These are phyloP conservation scores for Colletotrichum falcatum DNA, from an alignment of 2,329 filamentous ascomycete species.

Conservation along the genomic window DNA sequence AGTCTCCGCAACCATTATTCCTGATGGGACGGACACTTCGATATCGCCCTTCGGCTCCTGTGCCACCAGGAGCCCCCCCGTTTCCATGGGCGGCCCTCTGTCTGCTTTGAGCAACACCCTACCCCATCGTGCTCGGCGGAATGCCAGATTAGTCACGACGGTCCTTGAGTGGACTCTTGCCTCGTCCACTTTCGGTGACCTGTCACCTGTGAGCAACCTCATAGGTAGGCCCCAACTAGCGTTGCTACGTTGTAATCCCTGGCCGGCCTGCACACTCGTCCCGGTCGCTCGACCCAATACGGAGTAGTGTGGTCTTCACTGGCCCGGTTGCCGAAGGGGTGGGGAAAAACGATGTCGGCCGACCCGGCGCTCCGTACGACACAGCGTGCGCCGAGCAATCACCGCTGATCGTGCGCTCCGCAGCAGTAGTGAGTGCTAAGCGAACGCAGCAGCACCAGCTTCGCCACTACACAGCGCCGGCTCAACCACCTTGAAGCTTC, in stretches of 20 bases:
- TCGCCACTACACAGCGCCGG: neutral
- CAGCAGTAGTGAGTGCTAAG: neutral
- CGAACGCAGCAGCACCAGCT: neutral
- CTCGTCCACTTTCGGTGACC: constrained; percentile 9
- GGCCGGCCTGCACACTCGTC: neutral
- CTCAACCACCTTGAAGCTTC: neutral
- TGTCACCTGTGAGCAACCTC: constrained; percentile 6
- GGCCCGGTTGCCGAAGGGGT: neutral
- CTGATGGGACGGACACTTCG: neutral
- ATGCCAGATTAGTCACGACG: neutral
- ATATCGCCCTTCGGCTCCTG: neutral
- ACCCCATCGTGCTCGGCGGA: neutral
- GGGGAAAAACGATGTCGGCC: too few relatives aligned
- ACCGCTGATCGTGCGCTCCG: neutral
- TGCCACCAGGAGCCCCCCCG: neutral
- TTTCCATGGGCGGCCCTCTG: neutral
- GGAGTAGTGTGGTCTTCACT: neutral
- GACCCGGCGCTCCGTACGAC: neutral
- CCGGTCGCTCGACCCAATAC: neutral
- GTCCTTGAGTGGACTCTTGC: constrained; percentile 2
- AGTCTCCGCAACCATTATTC: neutral
- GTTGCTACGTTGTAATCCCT: constrained; percentile 3
- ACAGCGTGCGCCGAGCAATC: neutral
- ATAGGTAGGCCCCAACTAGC: neutral
- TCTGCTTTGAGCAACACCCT: constrained; percentile 5